Evolutionary conservation across 2,329 filamentous ascomycete species (phyloP).

Genomic region (Venturia asperata): DNA sequence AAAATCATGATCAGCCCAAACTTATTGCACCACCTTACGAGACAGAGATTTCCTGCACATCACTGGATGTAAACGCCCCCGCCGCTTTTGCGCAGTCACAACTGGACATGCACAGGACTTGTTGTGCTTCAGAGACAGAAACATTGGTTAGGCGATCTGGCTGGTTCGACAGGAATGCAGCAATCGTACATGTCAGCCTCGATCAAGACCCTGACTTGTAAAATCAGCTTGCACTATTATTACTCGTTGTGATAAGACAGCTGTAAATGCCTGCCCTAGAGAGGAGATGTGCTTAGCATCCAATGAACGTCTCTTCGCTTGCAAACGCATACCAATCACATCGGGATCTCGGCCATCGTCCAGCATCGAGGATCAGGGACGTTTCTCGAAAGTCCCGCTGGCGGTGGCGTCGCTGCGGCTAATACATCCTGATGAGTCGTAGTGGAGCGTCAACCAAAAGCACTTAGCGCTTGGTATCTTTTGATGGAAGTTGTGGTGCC

Average conservation of each 20-base stretch:
- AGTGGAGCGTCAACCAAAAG: background rate
- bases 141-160: background rate
- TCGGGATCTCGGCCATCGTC: background rate
- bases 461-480: background rate
- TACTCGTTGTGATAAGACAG: background rate
- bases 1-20: background rate
- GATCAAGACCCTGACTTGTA: background rate
- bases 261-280: background rate
- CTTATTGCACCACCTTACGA: background rate
- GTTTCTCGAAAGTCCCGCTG: background rate
- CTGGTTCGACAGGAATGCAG: background rate
- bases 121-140: background rate
- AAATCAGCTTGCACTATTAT: too few relatives aligned
- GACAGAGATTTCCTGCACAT: background rate
- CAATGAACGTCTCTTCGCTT: background rate
- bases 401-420: slow-evolving; percentile 4
- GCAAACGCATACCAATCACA: background rate
- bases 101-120: background rate
- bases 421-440: background rate
- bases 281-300: slow-evolving; percentile 1
- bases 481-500: background rate
- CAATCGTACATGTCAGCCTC: background rate
- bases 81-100: background rate
- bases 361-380: slow-evolving; percentile 1
- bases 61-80: background rate